Evolutionary conservation across 73 alveolate genomes (phyloP).

Genomic region (Uronychia binucleata): DNA sequence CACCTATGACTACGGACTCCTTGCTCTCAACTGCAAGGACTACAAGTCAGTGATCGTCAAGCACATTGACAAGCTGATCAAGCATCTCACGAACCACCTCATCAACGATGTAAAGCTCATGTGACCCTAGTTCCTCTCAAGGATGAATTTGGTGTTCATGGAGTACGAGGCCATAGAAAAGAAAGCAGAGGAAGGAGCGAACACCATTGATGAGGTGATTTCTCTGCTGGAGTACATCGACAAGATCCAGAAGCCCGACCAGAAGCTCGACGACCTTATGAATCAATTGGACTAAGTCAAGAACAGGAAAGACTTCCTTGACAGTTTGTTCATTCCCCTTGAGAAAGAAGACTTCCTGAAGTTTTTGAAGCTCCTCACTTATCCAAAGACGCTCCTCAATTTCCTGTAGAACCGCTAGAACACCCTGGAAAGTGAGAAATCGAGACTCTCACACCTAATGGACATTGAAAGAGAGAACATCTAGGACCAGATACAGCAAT

Average conservation of each 20-base stretch:
- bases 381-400: conserved; percentile 28
- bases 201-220: conserved; percentile 65
- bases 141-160: conserved; percentile 31
- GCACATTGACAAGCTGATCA: conserved; percentile 43
- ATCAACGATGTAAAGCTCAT: conserved; percentile 20
- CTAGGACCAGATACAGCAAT: conserved; percentile 16
- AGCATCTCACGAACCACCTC: conserved; percentile 26
- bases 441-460: conserved; percentile 50
- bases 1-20: conserved; percentile 54
- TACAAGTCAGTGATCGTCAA: conserved; percentile 25
- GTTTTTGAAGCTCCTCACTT: conserved; percentile 49
- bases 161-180: conserved; percentile 43
- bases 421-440: conserved; percentile 55
- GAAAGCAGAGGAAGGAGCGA: conserved; percentile 25
- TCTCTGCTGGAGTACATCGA: conserved; percentile 57
- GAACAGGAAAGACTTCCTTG: conserved; percentile 62
- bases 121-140: conserved; percentile 16
- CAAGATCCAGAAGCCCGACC: conserved; percentile 57
- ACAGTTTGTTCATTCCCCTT: conserved; percentile 39
- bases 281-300: conserved; percentile 43
- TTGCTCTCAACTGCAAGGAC: conserved; percentile 34
- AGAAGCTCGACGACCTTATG: conserved; percentile 56
- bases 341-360: conserved; percentile 19
- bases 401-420: conserved; percentile 26
- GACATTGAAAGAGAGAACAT: conserved; percentile 52